Base-by-base conservation (phyloP, 2,329 filamentous ascomycete genomes). In the Neophaeococcomyces mojaviensis region DNA sequence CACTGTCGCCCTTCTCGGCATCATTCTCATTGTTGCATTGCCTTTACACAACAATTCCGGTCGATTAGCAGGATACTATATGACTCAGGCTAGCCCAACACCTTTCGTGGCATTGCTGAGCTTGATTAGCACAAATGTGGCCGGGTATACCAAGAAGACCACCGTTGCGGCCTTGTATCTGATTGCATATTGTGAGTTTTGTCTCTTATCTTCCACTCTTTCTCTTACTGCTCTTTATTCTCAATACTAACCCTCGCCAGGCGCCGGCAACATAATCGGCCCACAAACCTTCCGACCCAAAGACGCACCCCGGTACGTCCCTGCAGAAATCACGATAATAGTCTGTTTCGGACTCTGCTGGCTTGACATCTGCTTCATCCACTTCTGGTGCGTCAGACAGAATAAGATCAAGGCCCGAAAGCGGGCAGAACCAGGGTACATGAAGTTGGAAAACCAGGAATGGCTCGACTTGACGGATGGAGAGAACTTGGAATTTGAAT, bases 401-500 rank as follows among this genome's bases (percentile, higher is more conserved):
- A 86, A 86, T 53, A 63, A 60, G 50, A 72, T 73, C 62, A 85
- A 84, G 65, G 76, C 69, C 0, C 56, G 57, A 6, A 56, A 77
- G 13, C 63, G 77, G 34, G 71, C 70, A 1, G 64, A 67, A 41
- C 73, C 77, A 0, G 74, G 68, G 1, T 85, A 85, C 59, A 67
- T 69, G 19, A 79, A 73, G 61, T 50, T 84, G 44, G 77, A 79
- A 59, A 82, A 84, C 50, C 79, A 84, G 61, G 81, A 84, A 68
- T 58, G 77, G 64, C 66, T 78, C 47, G 80, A 85, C 58, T 61
- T 84, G 51, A 84, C 80, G 3, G 81, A 85, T 58, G 64, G 69
- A 46, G 81, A 85, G 67, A 85, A 82, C 49, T 66, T 69, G 1
- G 76, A 84, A 58, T 83, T 85, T 57, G 62, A 76, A 1, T 85